Conservation (phyloP, 73 alveolate genomes). For the Uronychia binucleata region DNA sequence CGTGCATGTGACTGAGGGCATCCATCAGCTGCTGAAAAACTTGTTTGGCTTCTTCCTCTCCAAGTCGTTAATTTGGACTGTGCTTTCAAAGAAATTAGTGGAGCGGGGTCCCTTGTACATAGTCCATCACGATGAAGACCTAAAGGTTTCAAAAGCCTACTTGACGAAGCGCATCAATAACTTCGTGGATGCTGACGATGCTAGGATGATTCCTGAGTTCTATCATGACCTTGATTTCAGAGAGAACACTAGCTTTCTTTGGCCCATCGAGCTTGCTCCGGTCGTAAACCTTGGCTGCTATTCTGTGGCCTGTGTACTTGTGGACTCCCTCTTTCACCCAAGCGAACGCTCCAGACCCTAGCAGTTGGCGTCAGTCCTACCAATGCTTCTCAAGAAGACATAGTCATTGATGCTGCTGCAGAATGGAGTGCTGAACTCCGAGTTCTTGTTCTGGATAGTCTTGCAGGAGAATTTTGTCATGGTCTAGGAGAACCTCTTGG, state of each 20-base stretch:
- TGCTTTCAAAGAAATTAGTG: conserved; percentile 44
- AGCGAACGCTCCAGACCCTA: conserved; percentile 24
- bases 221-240: background rate
- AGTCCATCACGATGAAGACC: conserved; percentile 83
- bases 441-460: background rate
- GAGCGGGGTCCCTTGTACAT: conserved; percentile 77
- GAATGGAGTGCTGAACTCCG: background rate
- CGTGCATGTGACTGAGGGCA: conserved; percentile 67
- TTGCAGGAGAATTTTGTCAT: background rate
- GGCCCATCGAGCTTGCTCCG: conserved; percentile 14
- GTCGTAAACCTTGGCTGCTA: conserved; percentile 76
- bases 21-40: conserved; percentile 71
- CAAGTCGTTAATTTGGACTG: conserved; percentile 58
- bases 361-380: no score
- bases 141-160: conserved; percentile 44
- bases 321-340: background rate
- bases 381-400: background rate
- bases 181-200: background rate
- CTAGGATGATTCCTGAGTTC: background rate
- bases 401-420: background rate
- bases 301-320: background rate
- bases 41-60: conserved; percentile 75
- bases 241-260: background rate
- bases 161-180: conserved; percentile 71
- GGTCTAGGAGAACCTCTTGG: background rate